Base-by-base conservation (phyloP, 2,329 filamentous ascomycete species). In the Diaporthe ampelina region DNA sequence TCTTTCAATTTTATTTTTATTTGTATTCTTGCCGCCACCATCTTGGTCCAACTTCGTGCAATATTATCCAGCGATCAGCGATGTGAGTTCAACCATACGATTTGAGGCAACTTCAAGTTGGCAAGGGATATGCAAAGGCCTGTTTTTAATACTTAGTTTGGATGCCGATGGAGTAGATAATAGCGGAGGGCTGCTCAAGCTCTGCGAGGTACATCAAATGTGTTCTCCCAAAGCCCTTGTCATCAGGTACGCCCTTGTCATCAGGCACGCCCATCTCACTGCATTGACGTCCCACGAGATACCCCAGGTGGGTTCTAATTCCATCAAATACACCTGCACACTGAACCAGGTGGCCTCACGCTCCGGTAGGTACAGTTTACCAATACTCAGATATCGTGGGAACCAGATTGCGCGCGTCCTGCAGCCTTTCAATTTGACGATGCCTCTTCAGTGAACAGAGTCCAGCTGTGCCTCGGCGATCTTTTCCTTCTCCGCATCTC, bases 401-500 rank as follows among this genome's bases (percentile, higher is more conserved):
- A 17, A 29, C 26, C n/a, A 24, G 5, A 9, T 4, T 21, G n/a
- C 21, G 32, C 57, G 35, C 57, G 24, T 15, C 52, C 6, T 56
- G 5, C 52, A 29, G 15, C 15, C 19, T 15, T 56, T 13, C 32
- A 21, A 11, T 19, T 35, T n/a, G 35, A 40, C 7, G 19, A 17
- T 32, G 6, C 17, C 29, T 10, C 15, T 4, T 54, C 50, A 74
- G 50, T 67, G 29, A 15, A 57, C 52, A 11, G 45, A 50, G n/a
- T 74, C 73, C 17, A 72, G n/a, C 11, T 76, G 58, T 37, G 45
- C 29, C 63, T 75, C 75, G 1, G 43, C 69, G 11, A 73, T 68
- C 68, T 78, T 74, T 74, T 79, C 79, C 70, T 81, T 77, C 15
- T 80, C 77, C 1, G 73, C 50, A 4, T 78, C 73, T 21, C 79